phyloP scores from a whole-genome alignment of 768 basidiomycete species.

The Agrocybe pediades region DNA sequence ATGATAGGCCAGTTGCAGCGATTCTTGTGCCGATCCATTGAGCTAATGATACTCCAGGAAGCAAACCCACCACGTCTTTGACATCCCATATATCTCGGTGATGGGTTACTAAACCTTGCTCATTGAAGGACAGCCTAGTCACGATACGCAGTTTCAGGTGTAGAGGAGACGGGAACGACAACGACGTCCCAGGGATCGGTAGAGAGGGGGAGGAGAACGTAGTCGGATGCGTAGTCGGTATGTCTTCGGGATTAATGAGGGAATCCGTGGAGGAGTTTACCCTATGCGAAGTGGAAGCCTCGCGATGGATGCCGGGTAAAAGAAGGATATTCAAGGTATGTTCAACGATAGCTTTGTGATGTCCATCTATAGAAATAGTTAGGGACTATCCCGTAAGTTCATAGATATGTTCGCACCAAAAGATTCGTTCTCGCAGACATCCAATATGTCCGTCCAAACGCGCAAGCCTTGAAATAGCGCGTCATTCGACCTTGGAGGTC shows the following conservation, averaged over 20 bases:
- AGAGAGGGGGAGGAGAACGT: conserved; percentile 48
- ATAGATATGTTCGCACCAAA: conserved; percentile 52
- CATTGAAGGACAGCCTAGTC: conserved; percentile 77
- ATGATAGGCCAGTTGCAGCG: conserved; percentile 58
- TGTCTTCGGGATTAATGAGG: conserved; percentile 33
- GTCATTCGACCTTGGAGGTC: conserved; percentile 33
- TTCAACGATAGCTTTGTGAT: conserved; percentile 72
- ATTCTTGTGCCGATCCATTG: conserved; percentile 72
- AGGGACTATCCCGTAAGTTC: not conserved
- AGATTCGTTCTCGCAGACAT: conserved; percentile 76
- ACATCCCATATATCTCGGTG: conserved; percentile 85
- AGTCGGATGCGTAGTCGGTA: conserved; percentile 28
- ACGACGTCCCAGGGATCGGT: conserved; percentile 57
- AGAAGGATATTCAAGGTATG: conserved; percentile 79
- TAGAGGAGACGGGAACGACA: conserved; percentile 67
- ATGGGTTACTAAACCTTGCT: conserved; percentile 76
- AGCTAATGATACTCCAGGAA: conserved; percentile 67
- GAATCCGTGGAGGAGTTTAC: conserved; percentile 37
- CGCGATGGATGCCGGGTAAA: conserved; percentile 69
- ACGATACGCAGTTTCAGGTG: conserved; percentile 73
- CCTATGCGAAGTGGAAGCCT: conserved; percentile 35
- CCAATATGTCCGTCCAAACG: conserved; percentile 75
- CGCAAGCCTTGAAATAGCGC: conserved; percentile 65
- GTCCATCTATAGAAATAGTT: conserved; percentile 54
- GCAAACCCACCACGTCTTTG: conserved; percentile 71